Conservation (phyloP, 495 filamentous ascomycete species). For the Penicillium arizonense region DNA sequence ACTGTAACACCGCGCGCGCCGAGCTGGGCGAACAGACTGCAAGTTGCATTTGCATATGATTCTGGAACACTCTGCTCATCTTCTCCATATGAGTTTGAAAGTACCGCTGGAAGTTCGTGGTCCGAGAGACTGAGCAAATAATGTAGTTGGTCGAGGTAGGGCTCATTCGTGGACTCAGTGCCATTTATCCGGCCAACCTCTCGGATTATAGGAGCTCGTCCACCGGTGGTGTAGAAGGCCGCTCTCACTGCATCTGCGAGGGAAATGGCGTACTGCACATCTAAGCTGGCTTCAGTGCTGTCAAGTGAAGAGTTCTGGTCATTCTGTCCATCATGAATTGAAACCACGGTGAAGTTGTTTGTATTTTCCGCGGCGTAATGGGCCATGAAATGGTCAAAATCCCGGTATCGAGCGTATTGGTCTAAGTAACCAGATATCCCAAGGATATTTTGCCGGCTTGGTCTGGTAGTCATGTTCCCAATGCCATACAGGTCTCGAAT, state of each 20-base stretch:
- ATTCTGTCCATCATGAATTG: slow-evolving; percentile 59
- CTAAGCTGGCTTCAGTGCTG: slow-evolving; percentile 65
- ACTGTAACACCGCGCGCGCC: slow-evolving; percentile 71
- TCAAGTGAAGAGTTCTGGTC: slow-evolving; percentile 36
- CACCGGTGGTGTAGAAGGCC: slow-evolving; percentile 66
- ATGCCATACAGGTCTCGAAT: slow-evolving; percentile 60
- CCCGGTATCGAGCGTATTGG: slow-evolving; percentile 59
- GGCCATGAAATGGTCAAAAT: slow-evolving; percentile 54
- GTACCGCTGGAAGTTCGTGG: slow-evolving; percentile 64
- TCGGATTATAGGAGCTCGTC: slow-evolving; percentile 56
- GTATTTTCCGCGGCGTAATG: slow-evolving; percentile 49
- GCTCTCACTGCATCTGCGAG: slow-evolving; percentile 58
- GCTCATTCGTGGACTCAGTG: slow-evolving; percentile 64
- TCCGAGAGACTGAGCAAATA: slow-evolving; percentile 62
- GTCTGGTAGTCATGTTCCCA: slow-evolving; percentile 38
- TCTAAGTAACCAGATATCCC: slow-evolving; percentile 71
- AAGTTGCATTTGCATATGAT: slow-evolving; percentile 62
- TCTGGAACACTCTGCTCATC: slow-evolving; percentile 49
- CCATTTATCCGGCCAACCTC: slow-evolving; percentile 44
- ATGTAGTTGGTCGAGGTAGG: slow-evolving; percentile 77
- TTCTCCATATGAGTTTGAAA: slow-evolving; percentile 69
- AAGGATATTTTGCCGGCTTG: slow-evolving; percentile 46
- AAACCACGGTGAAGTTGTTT: slow-evolving; percentile 60
- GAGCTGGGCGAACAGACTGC: slow-evolving; percentile 70
- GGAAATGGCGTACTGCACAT: slow-evolving; percentile 66